Percentiles rank a stretch among this genome's conserved stretches.
These are phyloP conservation scores for Microthlaspi erraticum DNA, from an alignment of 345 rosid genomes.

Conservation along the genomic window DNA sequence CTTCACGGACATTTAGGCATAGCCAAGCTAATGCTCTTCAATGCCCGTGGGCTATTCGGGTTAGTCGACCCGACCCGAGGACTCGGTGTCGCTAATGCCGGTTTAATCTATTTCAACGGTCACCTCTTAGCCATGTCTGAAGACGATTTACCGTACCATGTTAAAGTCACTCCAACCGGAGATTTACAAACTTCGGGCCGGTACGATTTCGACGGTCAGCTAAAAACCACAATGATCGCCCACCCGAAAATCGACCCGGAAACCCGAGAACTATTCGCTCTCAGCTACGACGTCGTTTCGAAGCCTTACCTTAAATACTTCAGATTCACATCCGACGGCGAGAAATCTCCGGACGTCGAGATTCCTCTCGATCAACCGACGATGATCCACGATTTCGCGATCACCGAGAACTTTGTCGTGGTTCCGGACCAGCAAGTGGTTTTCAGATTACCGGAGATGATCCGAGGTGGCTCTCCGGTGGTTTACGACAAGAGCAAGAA, in stretches of 20 bases:
- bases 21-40: constrained; percentile 73
- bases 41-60: constrained; percentile 62
- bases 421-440: constrained; percentile 91
- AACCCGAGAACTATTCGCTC: constrained; percentile 64
- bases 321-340: constrained; percentile 55
- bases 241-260: constrained; percentile 85
- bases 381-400: constrained; percentile 86
- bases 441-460: constrained; percentile 70
- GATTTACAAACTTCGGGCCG: constrained; percentile 73
- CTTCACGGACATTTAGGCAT: constrained; percentile 91
- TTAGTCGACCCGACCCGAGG: constrained; percentile 67
- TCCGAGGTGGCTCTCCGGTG: constrained; percentile 84
- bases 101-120: constrained; percentile 71
- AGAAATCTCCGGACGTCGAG: constrained; percentile 69
- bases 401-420: constrained; percentile 73
- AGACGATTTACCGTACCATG: constrained; percentile 87
- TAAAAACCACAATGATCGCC: constrained; percentile 77
- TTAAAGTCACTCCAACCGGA: constrained; percentile 61
- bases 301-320: constrained; percentile 80
- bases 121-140: constrained; percentile 90
- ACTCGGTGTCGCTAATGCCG: constrained; percentile 84
- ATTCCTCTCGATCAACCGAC: constrained; percentile 71
- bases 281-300: constrained; percentile 76
- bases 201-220: constrained; percentile 62
- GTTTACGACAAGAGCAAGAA: constrained; percentile 70